Evolutionary conservation across 306 rosid species (phyloP).

Genomic region (Cucurbita pepo): DNA sequence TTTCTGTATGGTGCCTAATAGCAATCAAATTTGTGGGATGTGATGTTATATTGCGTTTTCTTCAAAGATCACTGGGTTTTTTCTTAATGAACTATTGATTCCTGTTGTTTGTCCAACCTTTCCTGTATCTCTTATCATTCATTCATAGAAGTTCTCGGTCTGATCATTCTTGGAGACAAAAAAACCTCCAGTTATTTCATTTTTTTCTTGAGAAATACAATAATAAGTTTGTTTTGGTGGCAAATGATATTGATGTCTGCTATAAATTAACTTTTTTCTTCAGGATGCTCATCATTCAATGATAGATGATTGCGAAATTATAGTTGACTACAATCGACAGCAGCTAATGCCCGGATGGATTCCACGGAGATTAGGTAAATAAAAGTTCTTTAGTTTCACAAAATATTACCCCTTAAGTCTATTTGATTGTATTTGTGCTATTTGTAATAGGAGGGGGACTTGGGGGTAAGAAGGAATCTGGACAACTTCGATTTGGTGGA

Average conservation of each 20-base stretch:
- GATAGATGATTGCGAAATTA: conserved; percentile 63
- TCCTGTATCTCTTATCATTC: background rate
- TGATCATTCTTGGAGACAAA: background rate
- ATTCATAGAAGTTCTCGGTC: background rate
- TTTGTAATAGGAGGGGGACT: conserved; percentile 69
- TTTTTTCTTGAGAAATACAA: background rate
- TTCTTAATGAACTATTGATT: background rate
- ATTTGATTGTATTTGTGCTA: conserved; percentile 3
- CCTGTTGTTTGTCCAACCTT: background rate
- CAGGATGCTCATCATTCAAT: conserved; percentile 81
- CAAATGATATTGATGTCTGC: background rate
- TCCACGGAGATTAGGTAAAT: conserved; percentile 88
- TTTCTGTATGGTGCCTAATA: background rate
- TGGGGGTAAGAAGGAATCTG: conserved; percentile 91
- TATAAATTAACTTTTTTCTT: conserved; percentile 4
- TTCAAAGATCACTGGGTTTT: background rate
- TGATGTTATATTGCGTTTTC: background rate
- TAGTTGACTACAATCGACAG: conserved; percentile 77
- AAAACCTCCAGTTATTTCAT: background rate
- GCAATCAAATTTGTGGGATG: background rate
- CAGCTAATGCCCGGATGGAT: conserved; percentile 93
- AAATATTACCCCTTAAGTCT: background rate
- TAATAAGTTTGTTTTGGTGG: background rate
- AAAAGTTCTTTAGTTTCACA: conserved; percentile 8
- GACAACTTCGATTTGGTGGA: conserved; percentile 97